phyloP scores from a whole-genome alignment of 2,329 filamentous ascomycete genomes.

The Ophiostoma novo-ulmi region DNA sequence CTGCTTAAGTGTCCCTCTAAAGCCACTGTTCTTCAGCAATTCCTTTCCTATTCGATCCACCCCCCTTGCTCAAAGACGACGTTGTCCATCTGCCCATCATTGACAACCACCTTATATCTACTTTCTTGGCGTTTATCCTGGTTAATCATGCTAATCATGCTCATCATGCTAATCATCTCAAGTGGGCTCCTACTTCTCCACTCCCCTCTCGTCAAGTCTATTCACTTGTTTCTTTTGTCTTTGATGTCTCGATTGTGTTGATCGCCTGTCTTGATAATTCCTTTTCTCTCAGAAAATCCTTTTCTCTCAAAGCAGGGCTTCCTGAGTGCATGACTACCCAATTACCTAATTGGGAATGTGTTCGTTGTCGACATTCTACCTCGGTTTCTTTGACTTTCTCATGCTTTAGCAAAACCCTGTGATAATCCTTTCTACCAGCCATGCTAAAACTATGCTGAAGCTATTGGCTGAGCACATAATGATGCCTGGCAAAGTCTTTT shows the following conservation, averaged over 20 bases:
- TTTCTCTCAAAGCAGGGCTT: neutral
- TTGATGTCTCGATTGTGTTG: neutral
- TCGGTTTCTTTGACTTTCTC: neutral
- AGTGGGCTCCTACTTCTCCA: neutral
- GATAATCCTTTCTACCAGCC: neutral
- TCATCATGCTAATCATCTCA: neutral
- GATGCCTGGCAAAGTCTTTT: neutral
- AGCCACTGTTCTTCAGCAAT: slow-evolving; percentile 3
- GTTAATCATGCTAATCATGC: too few species aligned
- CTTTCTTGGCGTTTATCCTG: too few species aligned
- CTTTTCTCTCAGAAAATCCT: neutral
- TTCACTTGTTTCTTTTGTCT: neutral
- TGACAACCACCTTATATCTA: too few species aligned
- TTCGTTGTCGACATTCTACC: neutral
- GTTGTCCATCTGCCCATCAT: neutral
- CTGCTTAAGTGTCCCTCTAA: neutral
- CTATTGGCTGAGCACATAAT: too few species aligned
- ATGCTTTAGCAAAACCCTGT: neutral
- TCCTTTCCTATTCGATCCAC: neutral
- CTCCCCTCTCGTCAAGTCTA: too few species aligned
- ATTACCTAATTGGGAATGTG: neutral
- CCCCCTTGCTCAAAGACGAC: neutral
- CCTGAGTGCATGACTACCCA: neutral
- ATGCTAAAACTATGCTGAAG: neutral
- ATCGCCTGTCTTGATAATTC: neutral